Evolutionary conservation across 345 rosid species (phyloP), one percentile per base, ranked within the genome.

Genomic region (Eucalyptus microcorys): DNA sequence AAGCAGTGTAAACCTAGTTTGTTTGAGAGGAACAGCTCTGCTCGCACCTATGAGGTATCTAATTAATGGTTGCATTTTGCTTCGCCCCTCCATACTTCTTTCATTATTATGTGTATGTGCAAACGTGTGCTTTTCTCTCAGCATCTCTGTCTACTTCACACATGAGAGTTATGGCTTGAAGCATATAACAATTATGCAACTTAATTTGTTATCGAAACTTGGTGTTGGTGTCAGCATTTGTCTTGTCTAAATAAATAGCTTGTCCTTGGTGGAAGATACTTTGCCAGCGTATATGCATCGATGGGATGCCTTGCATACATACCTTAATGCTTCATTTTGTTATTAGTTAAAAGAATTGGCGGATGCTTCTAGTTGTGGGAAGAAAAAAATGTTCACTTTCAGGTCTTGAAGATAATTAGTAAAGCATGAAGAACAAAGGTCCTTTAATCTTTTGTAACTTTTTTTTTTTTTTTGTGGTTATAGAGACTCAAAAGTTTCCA

Each of bases 1-100:
- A 37, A 68, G 71, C 87, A 61, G 49, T 87, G 84, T 24, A 95
- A 88, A 50, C 91, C 86, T 37, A 90, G 95, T 87, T 88, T 94
- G 89, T 93, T 96, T 96, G 96, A 94, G 47, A 86, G 93, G 83
- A 92, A 96, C 83, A 76, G 86, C 85, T 92, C 96, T 71, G 97
- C 96, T 66, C 90, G 15, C 16, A 88, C 94, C 17, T 91, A 88
- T 49, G 95, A 95, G 96, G 95, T 96, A 76, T 37, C 45, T 76
- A 76, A 76, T 37, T 76, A 19, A 37, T 76, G 83, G 47, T 76
- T 37, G 27, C 45, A 37, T 76, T 24, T 83, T n/a, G 85, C 45
- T 40, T 37, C 1, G 26, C 68, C 68, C 10, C 52, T 37, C 49
- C 26, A 16, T 66, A n/a, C 49, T 43, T 48, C 17, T 30, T 76